These are phyloP conservation scores for Mycena haematopus DNA, from an alignment of 768 basidiomycete genomes.

Conservation along the genomic window DNA sequence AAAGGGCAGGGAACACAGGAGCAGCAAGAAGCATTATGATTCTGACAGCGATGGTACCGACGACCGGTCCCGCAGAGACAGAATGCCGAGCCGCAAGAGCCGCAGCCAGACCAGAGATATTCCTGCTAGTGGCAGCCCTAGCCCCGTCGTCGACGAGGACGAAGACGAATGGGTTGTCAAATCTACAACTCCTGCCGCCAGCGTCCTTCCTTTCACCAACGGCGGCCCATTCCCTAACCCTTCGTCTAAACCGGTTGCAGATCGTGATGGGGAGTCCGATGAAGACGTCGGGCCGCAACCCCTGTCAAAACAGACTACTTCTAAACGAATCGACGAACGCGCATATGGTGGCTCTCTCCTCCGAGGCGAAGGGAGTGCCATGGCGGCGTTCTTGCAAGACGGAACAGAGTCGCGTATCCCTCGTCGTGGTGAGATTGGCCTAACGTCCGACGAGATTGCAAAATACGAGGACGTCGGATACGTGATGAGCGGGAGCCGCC, in stretches of 20 bases:
- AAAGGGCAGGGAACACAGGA: constrained; percentile 51
- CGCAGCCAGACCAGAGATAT: constrained; percentile 38
- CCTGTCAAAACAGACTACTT: constrained; percentile 45
- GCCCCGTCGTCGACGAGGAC: constrained; percentile 45
- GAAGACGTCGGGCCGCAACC: constrained; percentile 85
- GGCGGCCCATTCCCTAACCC: constrained; percentile 25
- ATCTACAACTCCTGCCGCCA: constrained; percentile 33
- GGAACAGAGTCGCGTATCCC: constrained; percentile 88
- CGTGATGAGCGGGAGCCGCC: constrained; percentile 96
- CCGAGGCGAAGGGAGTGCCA: constrained; percentile 95
- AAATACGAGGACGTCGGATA: constrained; percentile 89
- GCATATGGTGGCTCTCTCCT: constrained; percentile 90
- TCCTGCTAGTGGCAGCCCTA: constrained; percentile 40
- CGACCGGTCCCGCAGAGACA: constrained; percentile 37
- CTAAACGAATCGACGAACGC: constrained; percentile 75
- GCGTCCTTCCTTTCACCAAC: constrained; percentile 31
- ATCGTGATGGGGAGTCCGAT: constrained; percentile 54
- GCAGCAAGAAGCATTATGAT: constrained; percentile 46
- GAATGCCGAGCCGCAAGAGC: constrained; percentile 33
- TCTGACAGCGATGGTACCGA: constrained; percentile 49
- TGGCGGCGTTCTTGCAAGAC: constrained; percentile 96
- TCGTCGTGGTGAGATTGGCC: constrained; percentile 97
- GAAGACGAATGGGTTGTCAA: constrained; percentile 79
- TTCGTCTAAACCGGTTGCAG: constrained; percentile 40
- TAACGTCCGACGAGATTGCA: constrained; percentile 88